Evolutionary conservation across 768 basidiomycete genomes (phyloP).

Genomic region (Neoboletus brunneissimus): DNA sequence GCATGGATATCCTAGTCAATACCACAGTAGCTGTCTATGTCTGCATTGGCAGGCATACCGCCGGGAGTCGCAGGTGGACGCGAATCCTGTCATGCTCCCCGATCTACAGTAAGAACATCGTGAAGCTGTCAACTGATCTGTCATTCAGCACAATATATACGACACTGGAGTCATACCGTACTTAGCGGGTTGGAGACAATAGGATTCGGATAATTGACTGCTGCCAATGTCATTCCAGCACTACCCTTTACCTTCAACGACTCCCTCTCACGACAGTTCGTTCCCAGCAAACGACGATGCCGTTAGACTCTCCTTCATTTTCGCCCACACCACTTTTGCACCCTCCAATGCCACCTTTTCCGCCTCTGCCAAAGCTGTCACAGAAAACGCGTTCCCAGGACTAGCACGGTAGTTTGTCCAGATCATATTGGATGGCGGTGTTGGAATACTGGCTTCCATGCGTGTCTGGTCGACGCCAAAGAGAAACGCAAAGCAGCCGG

Average conservation of each 20-base stretch:
- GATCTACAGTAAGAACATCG: background rate
- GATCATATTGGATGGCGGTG: conserved; percentile 29
- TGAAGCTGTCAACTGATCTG: background rate
- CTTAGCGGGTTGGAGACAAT: background rate
- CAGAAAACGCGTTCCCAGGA: conserved; percentile 34
- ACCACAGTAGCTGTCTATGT: background rate
- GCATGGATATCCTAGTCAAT: background rate
- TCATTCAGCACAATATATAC: no score
- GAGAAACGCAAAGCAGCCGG: conserved; percentile 72
- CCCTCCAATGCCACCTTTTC: conserved; percentile 47
- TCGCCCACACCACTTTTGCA: conserved; percentile 45
- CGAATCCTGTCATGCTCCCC: background rate
- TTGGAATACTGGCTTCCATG: background rate
- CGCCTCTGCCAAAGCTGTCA: conserved; percentile 42
- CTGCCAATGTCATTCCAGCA: background rate
- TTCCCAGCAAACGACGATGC: conserved; percentile 21
- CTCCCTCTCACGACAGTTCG: conserved; percentile 38
- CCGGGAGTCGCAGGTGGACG: no score
- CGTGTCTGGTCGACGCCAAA: conserved; percentile 26
- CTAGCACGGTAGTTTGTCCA: conserved; percentile 24
- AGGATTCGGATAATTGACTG: background rate
- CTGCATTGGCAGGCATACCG: background rate
- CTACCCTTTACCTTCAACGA: background rate
- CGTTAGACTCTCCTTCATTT: conserved; percentile 45
- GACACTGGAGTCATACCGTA: background rate